A percentile compares a stretch with the other conserved stretches of the same genome.
Evolutionary conservation across 331 rosid genomes (phyloP).

Genomic region (Malus hybrid): DNA sequence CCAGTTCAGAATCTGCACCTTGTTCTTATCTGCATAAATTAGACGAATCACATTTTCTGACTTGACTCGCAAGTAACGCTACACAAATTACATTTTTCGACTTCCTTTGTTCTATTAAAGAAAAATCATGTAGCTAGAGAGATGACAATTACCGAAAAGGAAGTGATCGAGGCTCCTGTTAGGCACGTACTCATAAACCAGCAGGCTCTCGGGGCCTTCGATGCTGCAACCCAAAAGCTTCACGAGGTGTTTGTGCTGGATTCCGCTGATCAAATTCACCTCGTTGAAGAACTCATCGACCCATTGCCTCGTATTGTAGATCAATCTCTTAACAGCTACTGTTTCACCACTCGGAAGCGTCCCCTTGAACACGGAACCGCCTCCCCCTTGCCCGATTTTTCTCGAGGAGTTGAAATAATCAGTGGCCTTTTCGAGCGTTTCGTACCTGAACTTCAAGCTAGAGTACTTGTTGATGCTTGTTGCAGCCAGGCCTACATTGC

Average conservation of each 20-base stretch:
- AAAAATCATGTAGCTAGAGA: background rate
- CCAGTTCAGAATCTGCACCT: constrained; percentile 61
- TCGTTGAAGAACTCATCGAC: constrained; percentile 94
- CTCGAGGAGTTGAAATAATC: constrained; percentile 57
- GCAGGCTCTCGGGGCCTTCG: constrained; percentile 95
- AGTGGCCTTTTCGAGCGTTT: constrained; percentile 79
- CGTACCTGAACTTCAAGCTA: constrained; percentile 64
- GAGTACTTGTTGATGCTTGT: constrained; percentile 32
- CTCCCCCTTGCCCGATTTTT: constrained; percentile 88
- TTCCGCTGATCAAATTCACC: constrained; percentile 69
- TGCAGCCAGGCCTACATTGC: constrained; percentile 25
- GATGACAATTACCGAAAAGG: constrained; percentile 51
- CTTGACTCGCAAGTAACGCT: background rate
- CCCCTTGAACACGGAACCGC: constrained; percentile 81
- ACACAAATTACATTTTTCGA: background rate
- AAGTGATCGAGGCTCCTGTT: constrained; percentile 75
- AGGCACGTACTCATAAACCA: constrained; percentile 65
- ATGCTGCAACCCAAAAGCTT: constrained; percentile 84
- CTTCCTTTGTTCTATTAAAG: background rate
- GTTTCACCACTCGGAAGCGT: constrained; percentile 48
- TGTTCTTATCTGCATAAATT: constrained; percentile 46
- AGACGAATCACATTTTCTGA: background rate
- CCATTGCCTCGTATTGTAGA: constrained; percentile 86
- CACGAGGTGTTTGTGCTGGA: constrained; percentile 79
- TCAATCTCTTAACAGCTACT: constrained; percentile 83